phyloP scores from a whole-genome alignment of 2,329 filamentous ascomycete species.

The Balansia obtecta region DNA sequence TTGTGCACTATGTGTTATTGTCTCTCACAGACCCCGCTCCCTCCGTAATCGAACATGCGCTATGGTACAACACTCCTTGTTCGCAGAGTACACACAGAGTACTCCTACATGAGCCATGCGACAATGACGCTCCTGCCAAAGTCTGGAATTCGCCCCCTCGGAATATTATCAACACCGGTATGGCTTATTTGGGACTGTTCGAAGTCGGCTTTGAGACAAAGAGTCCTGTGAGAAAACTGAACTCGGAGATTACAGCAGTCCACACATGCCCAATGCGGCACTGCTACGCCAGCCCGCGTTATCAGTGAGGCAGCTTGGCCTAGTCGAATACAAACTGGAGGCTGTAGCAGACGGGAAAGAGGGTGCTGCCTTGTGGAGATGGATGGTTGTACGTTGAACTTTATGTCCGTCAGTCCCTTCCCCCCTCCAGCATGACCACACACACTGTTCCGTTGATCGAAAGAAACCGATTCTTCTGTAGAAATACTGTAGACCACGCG shows the following conservation, averaged over 20 bases:
- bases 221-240: neutral
- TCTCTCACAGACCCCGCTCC: neutral
- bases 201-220: neutral
- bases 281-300: neutral
- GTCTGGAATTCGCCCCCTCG: neutral
- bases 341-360: no score
- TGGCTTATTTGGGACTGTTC: neutral
- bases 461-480: neutral
- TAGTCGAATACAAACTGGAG: neutral
- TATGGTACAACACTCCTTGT: neutral
- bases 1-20: conserved; percentile 1
- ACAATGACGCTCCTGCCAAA: neutral
- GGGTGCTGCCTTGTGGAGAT: neutral
- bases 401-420: no score
- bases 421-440: neutral
- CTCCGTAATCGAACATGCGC: neutral
- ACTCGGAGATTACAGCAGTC: neutral
- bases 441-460: neutral
- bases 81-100: neutral
- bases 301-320: neutral
- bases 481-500: neutral
- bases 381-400: neutral
- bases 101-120: neutral
- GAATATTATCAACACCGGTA: neutral
- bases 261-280: neutral